Conservation (phyloP, 1,284 basidiomycete genomes). For the Porodaedalea pini region DNA sequence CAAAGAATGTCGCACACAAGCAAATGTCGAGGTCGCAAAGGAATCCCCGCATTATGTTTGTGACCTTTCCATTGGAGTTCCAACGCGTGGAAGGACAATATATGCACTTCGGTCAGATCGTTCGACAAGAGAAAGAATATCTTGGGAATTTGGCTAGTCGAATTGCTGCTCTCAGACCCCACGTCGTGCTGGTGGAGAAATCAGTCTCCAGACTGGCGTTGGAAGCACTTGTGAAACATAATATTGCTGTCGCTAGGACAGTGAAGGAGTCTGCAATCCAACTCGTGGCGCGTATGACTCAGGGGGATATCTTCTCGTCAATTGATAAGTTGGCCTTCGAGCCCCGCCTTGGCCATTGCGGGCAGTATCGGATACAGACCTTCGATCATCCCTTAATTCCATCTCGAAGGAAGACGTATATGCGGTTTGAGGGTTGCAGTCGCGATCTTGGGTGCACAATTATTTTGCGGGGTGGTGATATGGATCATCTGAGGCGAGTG, state of each 20-base stretch:
- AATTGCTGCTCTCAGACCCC: conserved; percentile 87
- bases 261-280: conserved; percentile 88
- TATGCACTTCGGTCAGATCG: conserved; percentile 88
- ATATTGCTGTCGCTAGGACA: conserved; percentile 87
- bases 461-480: conserved; percentile 85
- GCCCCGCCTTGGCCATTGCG: conserved; percentile 87
- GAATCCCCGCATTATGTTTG: conserved; percentile 91
- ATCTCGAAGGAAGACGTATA: conserved; percentile 88
- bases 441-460: conserved; percentile 93
- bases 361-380: conserved; percentile 87
- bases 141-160: conserved; percentile 85
- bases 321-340: conserved; percentile 93
- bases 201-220: conserved; percentile 91
- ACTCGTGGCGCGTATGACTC: conserved; percentile 89
- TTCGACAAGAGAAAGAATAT: conserved; percentile 94
- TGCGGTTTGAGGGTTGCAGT: conserved; percentile 95
- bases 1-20: conserved; percentile 97
- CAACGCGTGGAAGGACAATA: conserved; percentile 92
- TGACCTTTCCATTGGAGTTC: conserved; percentile 95
- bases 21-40: conserved; percentile 69
- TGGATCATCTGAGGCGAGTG: conserved; percentile 75
- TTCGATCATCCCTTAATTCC: conserved; percentile 92
- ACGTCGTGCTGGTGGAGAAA: conserved; percentile 90
- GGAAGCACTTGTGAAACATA: conserved; percentile 83
- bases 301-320: conserved; percentile 92